Percentiles rank a stretch among this genome's conserved stretches.
phyloP scores from a whole-genome alignment of 805 yeast genomes.

The Dipodascus albidus region DNA sequence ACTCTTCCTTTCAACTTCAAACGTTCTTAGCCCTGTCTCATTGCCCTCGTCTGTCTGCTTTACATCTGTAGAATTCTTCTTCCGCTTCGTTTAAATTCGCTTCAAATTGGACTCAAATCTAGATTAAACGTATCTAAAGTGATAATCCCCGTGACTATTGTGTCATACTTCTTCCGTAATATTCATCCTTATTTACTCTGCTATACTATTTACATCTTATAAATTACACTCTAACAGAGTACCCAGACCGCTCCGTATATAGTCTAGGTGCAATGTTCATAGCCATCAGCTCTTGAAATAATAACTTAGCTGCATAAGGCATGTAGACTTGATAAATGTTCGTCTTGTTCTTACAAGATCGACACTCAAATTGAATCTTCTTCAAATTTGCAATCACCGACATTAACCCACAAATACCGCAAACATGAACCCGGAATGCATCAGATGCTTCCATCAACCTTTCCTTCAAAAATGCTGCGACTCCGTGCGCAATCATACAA shows the following conservation, averaged over 20 bases:
- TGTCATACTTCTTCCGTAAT: too few species aligned
- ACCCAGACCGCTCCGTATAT: conserved; percentile 81
- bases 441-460: conserved; percentile 98
- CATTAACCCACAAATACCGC: conserved; percentile 99
- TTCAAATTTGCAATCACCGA: conserved; percentile 93
- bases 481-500: conserved; percentile 99
- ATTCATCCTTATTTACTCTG: too few species aligned
- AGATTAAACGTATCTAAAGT: too few species aligned
- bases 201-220: background rate
- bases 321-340: conserved; percentile 95
- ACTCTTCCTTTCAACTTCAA: too few species aligned
- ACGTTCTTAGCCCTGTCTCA: too few species aligned
- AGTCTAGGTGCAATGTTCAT: conserved; percentile 97
- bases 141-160: too few species aligned
- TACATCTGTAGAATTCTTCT: too few species aligned
- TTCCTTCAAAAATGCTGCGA: conserved; percentile 95
- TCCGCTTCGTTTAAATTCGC: too few species aligned
- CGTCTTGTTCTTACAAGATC: conserved; percentile 96
- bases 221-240: background rate
- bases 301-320: conserved; percentile 95
- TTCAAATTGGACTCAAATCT: too few species aligned
- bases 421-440: conserved; percentile 94
- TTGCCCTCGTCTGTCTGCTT: too few species aligned
- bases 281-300: conserved; percentile 99
- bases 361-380: conserved; percentile 96